phyloP scores from a whole-genome alignment of 495 filamentous ascomycete genomes.

The Podospora conica region DNA sequence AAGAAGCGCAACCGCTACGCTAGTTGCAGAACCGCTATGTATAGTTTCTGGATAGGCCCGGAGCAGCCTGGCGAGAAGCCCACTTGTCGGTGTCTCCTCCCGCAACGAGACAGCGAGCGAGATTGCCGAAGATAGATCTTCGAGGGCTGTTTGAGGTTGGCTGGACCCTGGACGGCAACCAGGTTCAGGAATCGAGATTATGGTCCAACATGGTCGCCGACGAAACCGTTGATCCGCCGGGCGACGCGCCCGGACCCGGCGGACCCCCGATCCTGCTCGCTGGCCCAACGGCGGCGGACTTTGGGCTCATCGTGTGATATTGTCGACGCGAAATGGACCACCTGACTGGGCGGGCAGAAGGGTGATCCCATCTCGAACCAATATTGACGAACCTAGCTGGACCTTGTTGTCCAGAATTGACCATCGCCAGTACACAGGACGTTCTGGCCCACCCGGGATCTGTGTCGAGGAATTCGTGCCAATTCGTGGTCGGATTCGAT shows the following conservation, averaged over 20 bases:
- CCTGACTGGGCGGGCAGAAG: neutral
- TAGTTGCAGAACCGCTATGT: neutral
- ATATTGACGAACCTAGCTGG: neutral
- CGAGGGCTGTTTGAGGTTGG: conserved; percentile 4
- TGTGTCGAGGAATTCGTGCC: neutral
- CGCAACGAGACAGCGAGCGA: conserved; percentile 2
- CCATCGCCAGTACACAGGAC: neutral
- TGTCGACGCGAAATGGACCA: neutral
- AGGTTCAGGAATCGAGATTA: neutral
- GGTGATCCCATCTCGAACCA: conserved; percentile 10
- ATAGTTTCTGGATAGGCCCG: neutral
- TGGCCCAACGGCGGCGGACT: conserved; percentile 1
- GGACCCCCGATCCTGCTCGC: neutral
- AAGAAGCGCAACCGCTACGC: conserved; percentile 1
- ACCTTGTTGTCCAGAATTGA: neutral
- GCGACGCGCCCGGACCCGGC: neutral
- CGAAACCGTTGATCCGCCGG: neutral
- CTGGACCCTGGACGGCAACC: neutral
- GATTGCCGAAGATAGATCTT: conserved; percentile 9
- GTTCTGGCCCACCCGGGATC: conserved; percentile 8
- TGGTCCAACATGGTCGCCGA: neutral
- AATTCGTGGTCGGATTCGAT: no score
- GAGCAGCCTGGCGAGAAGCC: neutral
- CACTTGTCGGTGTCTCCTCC: neutral
- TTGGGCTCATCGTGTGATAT: conserved; percentile 5